Base-by-base conservation (phyloP, 75 land plant species). In the Cryptomeria japonica region DNA sequence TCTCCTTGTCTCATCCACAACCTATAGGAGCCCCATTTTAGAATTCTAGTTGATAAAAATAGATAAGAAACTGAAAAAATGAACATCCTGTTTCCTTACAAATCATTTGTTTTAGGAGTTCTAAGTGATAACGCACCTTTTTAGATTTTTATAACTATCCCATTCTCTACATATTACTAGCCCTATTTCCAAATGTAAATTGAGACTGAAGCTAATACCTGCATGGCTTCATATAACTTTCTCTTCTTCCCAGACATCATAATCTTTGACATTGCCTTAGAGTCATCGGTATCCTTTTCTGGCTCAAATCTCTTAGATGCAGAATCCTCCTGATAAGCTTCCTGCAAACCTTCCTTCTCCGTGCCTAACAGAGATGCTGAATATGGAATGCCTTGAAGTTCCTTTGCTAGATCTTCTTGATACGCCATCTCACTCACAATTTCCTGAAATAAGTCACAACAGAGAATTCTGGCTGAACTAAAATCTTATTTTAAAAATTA, bases 211-310 rank as follows among this genome's bases (percentile, higher is more conserved):
- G 51, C 7, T 37, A 80, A 73, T 90, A 95, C 98, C 98, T 97
- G 77, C 75, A 97, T 97, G 16, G 99, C 98, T 88, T 94, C 92
- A 51, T 91, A 93, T 22, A 97, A 89, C 28, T 89, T 88, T 15
- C 94, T 91, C 88, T 91, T 92, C n/a, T 92, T 94, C 46, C 97
- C 90, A 18, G 98, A 88, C 98, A 97, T 95, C 89, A 95, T 86
- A 77, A 91, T 75, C 88, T 87, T 83, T 28, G 95, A 93, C 88
- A 95, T 88, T 32, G 86, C n/a, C 19, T 36, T 78, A n/a, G 72
- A 70, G 88, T 88, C 90, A 73, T 89, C 88, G 5, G 38, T 18
- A 77, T 88, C 88, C 16, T 85, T 51, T 28, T 55, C 86, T 18
- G 22, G 86, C 15, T 41, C 86, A 53, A 14, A 53, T 5, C 41